Conservation (phyloP, 2,329 filamentous ascomycete genomes). For the Coniella vitis region DNA sequence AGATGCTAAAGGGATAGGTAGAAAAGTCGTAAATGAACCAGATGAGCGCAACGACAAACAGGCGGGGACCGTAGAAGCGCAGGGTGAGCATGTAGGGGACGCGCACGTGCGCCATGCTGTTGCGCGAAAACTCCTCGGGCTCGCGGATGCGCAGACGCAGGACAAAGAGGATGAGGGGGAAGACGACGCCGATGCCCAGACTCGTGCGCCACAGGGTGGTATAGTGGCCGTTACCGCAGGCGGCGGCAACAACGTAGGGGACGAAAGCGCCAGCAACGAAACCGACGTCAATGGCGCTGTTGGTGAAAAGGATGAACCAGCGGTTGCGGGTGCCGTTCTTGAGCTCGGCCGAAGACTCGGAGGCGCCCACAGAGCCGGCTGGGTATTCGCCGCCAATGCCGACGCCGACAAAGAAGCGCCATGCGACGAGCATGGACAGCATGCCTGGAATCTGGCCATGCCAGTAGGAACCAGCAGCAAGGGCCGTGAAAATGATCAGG, state of each 20-base stretch:
- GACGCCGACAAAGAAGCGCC: slow-evolving; percentile 74
- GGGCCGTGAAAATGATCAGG: slow-evolving; percentile 75
- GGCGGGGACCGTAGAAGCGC: slow-evolving; percentile 66
- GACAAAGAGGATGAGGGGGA: slow-evolving; percentile 64
- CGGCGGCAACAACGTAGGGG: slow-evolving; percentile 45
- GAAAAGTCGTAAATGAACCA: slow-evolving; percentile 69
- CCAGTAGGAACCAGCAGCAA: slow-evolving; percentile 71
- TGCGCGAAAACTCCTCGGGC: slow-evolving; percentile 67
- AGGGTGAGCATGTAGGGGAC: slow-evolving; percentile 50
- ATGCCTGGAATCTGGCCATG: slow-evolving; percentile 56
- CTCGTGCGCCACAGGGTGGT: slow-evolving; percentile 76
- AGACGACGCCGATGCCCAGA: slow-evolving; percentile 72
- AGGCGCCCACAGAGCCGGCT: slow-evolving; percentile 74
- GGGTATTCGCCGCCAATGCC: slow-evolving; percentile 79
- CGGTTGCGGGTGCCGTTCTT: slow-evolving; percentile 75
- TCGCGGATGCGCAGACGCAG: slow-evolving; percentile 69
- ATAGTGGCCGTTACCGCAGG: slow-evolving; percentile 42
- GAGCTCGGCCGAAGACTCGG: slow-evolving; percentile 78
- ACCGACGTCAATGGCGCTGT: slow-evolving; percentile 72
- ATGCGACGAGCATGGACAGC: slow-evolving; percentile 6
- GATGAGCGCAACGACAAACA: slow-evolving; percentile 64
- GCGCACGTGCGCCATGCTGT: slow-evolving; percentile 58
- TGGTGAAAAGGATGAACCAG: slow-evolving; percentile 89
- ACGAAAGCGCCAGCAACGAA: slow-evolving; percentile 62
- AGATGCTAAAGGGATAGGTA: slow-evolving; percentile 78